Evolutionary conservation across 495 filamentous ascomycete species (phyloP).

Genomic region (Amniculicola lignicola): DNA sequence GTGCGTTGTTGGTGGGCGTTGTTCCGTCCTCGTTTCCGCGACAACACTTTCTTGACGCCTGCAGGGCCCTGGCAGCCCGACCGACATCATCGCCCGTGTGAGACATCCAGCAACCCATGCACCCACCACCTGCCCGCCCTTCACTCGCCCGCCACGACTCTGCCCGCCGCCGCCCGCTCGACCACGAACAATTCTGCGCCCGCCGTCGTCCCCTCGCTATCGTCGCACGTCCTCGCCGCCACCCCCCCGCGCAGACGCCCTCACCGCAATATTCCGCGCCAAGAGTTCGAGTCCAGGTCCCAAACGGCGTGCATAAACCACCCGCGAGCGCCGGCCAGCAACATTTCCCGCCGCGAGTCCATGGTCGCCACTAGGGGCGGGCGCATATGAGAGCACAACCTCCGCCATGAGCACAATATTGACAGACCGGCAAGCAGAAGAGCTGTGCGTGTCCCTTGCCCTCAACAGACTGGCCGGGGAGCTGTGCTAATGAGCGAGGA

Average conservation of each 20-base stretch:
- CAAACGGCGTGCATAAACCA: constrained; percentile 18
- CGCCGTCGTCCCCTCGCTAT: background rate
- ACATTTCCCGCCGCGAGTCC: no score
- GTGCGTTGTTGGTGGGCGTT: background rate
- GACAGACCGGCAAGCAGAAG: constrained; percentile 77
- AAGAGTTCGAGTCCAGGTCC: constrained; percentile 1
- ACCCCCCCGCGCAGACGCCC: background rate
- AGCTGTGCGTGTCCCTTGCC: constrained; percentile 59
- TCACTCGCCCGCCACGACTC: background rate
- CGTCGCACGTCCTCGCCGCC: background rate
- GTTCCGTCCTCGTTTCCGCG: background rate
- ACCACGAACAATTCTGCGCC: background rate
- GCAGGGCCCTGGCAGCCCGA: background rate
- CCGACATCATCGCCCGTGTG: background rate
- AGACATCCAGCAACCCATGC: background rate
- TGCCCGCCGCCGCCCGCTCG: background rate
- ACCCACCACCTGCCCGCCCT: background rate
- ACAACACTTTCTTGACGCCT: no score
- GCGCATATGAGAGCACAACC: constrained; percentile 10
- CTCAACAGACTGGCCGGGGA: background rate
- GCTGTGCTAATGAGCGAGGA: constrained; percentile 28
- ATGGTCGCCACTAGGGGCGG: constrained; percentile 22
- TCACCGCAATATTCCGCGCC: constrained; percentile 16
- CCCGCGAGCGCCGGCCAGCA: background rate
- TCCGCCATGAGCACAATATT: constrained; percentile 70